phyloP scores from a whole-genome alignment of 2,329 filamentous ascomycete genomes.

The Cytospora chrysosperma region DNA sequence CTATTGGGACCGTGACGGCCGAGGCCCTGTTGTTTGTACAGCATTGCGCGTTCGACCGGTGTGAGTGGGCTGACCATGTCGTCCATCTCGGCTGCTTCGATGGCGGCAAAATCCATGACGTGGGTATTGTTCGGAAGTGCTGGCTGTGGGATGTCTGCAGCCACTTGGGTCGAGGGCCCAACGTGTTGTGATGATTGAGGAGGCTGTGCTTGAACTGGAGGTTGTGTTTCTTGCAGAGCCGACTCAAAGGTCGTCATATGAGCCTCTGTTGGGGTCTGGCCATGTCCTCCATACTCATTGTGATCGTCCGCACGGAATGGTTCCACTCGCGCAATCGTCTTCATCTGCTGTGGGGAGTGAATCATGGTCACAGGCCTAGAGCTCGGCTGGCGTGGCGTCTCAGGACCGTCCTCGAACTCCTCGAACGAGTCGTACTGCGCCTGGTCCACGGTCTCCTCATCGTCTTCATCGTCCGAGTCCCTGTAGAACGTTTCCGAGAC shows the following conservation, averaged over 20 bases:
- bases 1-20: background rate
- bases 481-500: slow-evolving; percentile 23
- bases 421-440: slow-evolving; percentile 21
- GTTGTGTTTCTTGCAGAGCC: background rate
- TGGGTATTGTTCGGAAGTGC: background rate
- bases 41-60: slow-evolving; percentile 22
- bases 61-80: slow-evolving; percentile 22
- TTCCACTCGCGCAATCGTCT: background rate
- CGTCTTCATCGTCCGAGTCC: slow-evolving; percentile 19
- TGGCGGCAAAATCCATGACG: slow-evolving; percentile 20
- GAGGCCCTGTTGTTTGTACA: slow-evolving; percentile 22
- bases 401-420: slow-evolving; percentile 16
- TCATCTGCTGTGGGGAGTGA: slow-evolving; percentile 12
- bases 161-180: background rate
- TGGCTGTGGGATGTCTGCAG: background rate
- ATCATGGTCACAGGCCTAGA: slow-evolving; percentile 12
- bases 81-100: slow-evolving; percentile 25
- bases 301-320: background rate
- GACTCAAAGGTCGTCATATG: background rate
- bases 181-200: background rate
- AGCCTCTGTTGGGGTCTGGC: background rate
- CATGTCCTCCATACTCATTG: background rate
- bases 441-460: slow-evolving; percentile 1
- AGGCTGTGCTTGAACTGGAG: background rate
- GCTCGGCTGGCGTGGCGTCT: slow-evolving; percentile 13